A percentile compares a stretch with the other conserved stretches of the same genome.
These are phyloP conservation scores for Podaxis rugospora DNA, from an alignment of 768 basidiomycete genomes.

Conservation along the genomic window DNA sequence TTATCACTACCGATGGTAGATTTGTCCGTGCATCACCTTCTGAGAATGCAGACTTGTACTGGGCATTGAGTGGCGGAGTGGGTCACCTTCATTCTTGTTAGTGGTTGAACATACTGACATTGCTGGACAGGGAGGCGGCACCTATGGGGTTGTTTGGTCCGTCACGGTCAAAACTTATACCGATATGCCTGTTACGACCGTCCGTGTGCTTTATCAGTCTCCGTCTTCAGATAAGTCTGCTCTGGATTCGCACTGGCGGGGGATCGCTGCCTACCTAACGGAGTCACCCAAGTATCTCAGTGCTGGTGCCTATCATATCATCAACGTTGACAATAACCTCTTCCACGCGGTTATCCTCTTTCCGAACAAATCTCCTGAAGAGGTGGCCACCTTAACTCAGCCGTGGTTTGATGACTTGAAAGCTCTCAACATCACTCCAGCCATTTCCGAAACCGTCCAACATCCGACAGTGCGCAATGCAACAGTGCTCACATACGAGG, in stretches of 20 bases:
- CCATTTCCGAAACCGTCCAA: constrained; percentile 7
- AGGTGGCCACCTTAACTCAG: neutral
- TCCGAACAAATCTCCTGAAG: constrained; percentile 9
- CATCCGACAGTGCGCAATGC: constrained; percentile 13
- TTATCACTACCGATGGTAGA: constrained; percentile 38
- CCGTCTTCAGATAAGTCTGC: constrained; percentile 1
- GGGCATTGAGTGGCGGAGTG: constrained; percentile 39
- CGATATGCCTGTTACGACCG: constrained; percentile 14
- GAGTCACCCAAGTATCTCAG: constrained; percentile 12
- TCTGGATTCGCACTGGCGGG: constrained; percentile 11
- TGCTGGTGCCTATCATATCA: constrained; percentile 14
- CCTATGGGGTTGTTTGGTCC: constrained; percentile 12
- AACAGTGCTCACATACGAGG: constrained; percentile 4
- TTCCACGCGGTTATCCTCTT: constrained; percentile 15
- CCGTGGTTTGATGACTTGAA: constrained; percentile 2
- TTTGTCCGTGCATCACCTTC: constrained; percentile 30
- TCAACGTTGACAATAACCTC: constrained; percentile 10
- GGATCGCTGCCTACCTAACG: constrained; percentile 12
- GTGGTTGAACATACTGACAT: neutral
- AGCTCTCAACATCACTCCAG: neutral
- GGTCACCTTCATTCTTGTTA: constrained; percentile 13
- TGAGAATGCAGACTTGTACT: constrained; percentile 42
- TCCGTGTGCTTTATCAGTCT: constrained; percentile 11
- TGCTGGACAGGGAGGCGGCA: constrained; percentile 4
- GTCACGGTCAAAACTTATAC: constrained; percentile 15